Percentiles rank a stretch among this genome's conserved stretches.
Evolutionary conservation across 805 yeast species (phyloP).

Genomic region (Yarrowia sp.): DNA sequence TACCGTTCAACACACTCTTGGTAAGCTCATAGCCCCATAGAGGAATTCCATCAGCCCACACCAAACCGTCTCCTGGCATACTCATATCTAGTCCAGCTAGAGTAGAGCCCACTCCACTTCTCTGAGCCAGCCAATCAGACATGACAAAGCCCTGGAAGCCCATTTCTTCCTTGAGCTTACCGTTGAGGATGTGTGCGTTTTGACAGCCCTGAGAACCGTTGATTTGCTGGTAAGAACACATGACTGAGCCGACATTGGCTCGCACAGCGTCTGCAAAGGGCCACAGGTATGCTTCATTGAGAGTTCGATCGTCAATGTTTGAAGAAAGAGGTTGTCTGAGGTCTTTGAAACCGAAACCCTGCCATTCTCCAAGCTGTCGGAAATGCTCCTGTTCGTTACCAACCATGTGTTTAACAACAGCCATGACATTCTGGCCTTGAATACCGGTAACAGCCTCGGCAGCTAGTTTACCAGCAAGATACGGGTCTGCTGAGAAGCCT

Average conservation of each 20-base stretch:
- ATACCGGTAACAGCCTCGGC: constrained; percentile 54
- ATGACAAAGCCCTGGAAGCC: constrained; percentile 69
- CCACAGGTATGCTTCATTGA: constrained; percentile 64
- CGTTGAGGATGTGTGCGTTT: constrained; percentile 54
- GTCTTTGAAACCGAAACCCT: constrained; percentile 36
- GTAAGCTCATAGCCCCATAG: constrained; percentile 60
- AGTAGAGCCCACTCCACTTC: constrained; percentile 55
- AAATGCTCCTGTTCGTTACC: constrained; percentile 65
- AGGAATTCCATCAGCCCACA: constrained; percentile 19
- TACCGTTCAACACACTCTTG: constrained; percentile 53
- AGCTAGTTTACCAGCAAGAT: constrained; percentile 55
- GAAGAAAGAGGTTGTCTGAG: constrained; percentile 47
- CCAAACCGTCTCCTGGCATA: constrained; percentile 53
- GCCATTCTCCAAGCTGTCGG: constrained; percentile 54
- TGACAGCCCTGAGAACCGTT: constrained; percentile 61
- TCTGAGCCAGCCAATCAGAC: constrained; percentile 66
- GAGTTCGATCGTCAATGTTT: constrained; percentile 57
- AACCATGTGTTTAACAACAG: constrained; percentile 55
- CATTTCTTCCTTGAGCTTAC: constrained; percentile 56
- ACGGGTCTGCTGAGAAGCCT: constrained; percentile 61
- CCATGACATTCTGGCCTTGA: constrained; percentile 57
- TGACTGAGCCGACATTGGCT: constrained; percentile 60
- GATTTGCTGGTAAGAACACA: constrained; percentile 59
- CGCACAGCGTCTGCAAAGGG: constrained; percentile 63
- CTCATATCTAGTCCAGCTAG: constrained; percentile 63